Evolutionary conservation across 2,329 filamentous ascomycete species (phyloP), one percentile per base, ranked within the genome.

Genomic region (Fusarium verticillioides): DNA sequence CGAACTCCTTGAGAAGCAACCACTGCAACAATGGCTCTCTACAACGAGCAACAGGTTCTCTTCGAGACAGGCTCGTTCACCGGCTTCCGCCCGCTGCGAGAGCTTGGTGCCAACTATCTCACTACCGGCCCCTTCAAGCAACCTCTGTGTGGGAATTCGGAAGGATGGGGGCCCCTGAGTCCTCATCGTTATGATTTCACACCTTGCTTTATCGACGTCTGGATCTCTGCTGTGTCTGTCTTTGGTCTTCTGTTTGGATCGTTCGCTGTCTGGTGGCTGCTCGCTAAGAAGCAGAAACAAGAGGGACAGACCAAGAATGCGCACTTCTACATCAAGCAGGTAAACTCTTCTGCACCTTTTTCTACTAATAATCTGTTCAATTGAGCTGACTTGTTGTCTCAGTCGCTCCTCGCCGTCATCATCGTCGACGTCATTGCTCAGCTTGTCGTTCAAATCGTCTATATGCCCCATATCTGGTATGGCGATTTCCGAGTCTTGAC

Each of bases 111-210:
- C 65, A 84, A 86, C 70, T 94, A 94, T 82, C 87, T 94, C 69
- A 86, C 82, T 68, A 83, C 86, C n/a, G 82, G 83, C 36, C 69
- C 81, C 36, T 85, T 85, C 78, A 84, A 84, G 74, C 93, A 97
- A 81, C 91, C 94, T 65, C 86, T 98, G 82, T 98, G 96, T 84
- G 90, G 93, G 81, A 96, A 97, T 83, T 86, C 87, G 61, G 96
- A 98, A 83, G 97, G 96, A 78, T 99, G 96, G 96, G 97, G 97
- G 2, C 96, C 96, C 28, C 81, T 99, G 80, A 98, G 95, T 83
- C 91, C 92, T 40, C 87, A 91, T 75, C 89, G 96, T 81, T 98
- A 94, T 83, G 96, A 99, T 84, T 95, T 99, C 79, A 98, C 96
- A 21, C 96, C 96, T 44, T 99, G 96, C 85, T 99, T 99, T 81